Base-by-base conservation (phyloP, 2,329 filamentous ascomycete species). In the Hypoxylon rubiginosum region DNA sequence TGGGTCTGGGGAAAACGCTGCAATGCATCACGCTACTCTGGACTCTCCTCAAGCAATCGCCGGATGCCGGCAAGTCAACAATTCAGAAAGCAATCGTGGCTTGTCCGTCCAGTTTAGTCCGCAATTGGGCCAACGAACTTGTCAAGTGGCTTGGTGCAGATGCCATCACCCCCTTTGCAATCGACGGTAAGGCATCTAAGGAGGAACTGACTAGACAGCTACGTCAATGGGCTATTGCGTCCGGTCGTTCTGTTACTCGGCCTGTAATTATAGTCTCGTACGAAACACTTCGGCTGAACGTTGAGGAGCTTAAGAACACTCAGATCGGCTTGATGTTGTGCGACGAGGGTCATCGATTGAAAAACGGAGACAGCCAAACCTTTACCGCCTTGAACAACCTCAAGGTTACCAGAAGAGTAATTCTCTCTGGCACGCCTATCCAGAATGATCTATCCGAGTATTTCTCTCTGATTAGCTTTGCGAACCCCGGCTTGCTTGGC, bases 361-460 rank as follows among this genome's bases (percentile, higher is more conserved):
- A 99, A 79, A 99, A 99, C 73, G 94, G 93, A 62, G 96, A 99
- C 77, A 97, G 92, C 74, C 93, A 97, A 79, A 98, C 96, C 0
- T 99, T 97, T 77, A 94, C 88, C 26, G 94, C 96, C 0, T 83
- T 99, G 53, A 97, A 97, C 74, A 91, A 88, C 66, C 84, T 99
- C 15, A 97, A 97, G 74, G 96, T 99, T 28, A 91, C 91, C 45
- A 89, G 94, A 62, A 90, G 96, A 26, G 95, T 99, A 48, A 99
- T 99, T 71, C 84, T 99, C 15, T 98, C 96, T 0, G 96, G 96
- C 64, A 99, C 96, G 0, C 96, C 96, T 0, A 99, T 99, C 63
- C 96, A 99, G 75, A 99, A 99, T 74, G 96, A 99, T 77, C 82
- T 99, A n/a, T 97, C 95, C 0, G 96, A 99, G 77, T 99, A 99